Evolutionary conservation across 2,329 filamentous ascomycete genomes (phyloP).

Genomic region (Colletotrichum somersetense): DNA sequence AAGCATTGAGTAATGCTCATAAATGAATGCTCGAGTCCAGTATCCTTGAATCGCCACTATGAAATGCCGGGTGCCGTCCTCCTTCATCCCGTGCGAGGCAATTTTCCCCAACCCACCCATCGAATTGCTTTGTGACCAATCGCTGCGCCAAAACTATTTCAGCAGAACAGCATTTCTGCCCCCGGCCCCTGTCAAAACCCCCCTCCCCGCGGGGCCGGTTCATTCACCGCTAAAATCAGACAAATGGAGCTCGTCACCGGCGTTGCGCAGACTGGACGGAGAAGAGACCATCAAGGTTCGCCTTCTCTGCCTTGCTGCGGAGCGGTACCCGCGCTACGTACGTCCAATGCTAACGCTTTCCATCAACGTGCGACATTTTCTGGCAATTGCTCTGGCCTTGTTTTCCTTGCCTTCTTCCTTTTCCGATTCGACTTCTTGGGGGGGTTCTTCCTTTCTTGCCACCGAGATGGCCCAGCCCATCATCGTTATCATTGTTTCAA

Average conservation of each 20-base stretch:
- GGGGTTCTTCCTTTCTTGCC: slow-evolving; percentile 5
- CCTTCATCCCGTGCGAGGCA: background rate
- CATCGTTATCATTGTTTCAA: background rate
- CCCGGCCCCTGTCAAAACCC: slow-evolving; percentile 28
- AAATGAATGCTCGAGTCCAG: slow-evolving; percentile 2
- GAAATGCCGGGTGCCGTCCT: slow-evolving; percentile 2
- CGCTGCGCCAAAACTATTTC: slow-evolving; percentile 10
- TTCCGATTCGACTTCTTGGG: background rate
- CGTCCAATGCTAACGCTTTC: background rate
- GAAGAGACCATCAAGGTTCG: slow-evolving; percentile 33
- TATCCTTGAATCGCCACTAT: slow-evolving; percentile 20
- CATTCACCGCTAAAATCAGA: slow-evolving; percentile 40
- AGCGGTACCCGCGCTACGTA: background rate
- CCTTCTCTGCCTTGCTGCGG: background rate
- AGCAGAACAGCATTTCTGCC: slow-evolving; percentile 18
- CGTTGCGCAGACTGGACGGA: slow-evolving; percentile 28
- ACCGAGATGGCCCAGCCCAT: slow-evolving; percentile 3
- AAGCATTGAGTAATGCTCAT: background rate
- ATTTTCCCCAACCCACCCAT: background rate
- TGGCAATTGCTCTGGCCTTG: slow-evolving; percentile 9
- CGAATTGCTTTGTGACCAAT: slow-evolving; percentile 15
- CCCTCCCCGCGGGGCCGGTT: slow-evolving; percentile 23
- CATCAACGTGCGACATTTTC: slow-evolving; percentile 24
- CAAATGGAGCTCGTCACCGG: slow-evolving; percentile 33
- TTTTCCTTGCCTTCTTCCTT: background rate